Evolutionary conservation across 1,284 basidiomycete species (phyloP).

Genomic region (Puccinia polysora): DNA sequence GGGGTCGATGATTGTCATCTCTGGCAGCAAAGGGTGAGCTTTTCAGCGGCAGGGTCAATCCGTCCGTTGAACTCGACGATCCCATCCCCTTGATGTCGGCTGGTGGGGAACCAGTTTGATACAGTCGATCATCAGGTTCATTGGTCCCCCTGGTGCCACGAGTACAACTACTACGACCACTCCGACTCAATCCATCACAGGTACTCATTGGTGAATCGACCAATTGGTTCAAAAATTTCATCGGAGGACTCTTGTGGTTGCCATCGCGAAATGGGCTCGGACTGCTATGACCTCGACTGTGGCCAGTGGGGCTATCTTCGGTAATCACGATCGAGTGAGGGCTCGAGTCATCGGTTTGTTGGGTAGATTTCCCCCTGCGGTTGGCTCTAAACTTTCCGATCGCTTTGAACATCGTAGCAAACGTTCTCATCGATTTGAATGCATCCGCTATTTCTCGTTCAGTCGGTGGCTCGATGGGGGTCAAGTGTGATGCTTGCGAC

Average conservation of each 20-base stretch:
- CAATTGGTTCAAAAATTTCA: not conserved
- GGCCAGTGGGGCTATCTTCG: too few relatives aligned
- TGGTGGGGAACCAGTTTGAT: not conserved
- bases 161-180: too few relatives aligned
- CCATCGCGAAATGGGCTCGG: too few relatives aligned
- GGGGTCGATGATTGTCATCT: not conserved
- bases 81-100: not conserved
- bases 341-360: too few relatives aligned
- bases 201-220: not conserved
- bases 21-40: not conserved
- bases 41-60: not conserved
- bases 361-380: too few relatives aligned
- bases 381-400: slow-evolving; percentile 7
- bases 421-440: slow-evolving; percentile 11
- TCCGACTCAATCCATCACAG: not conserved
- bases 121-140: not conserved
- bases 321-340: too few relatives aligned
- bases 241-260: too few relatives aligned
- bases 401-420: slow-evolving; percentile 20
- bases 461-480: slow-evolving; percentile 1
- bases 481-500: not conserved
- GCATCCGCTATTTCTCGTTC: slow-evolving; percentile 16
- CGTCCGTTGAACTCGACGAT: not conserved
- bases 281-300: too few relatives aligned
- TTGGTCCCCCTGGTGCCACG: not conserved